Percentiles rank a stretch among this genome's conserved stretches.
Conservation (phyloP, 805 yeast genomes). For the Teunomyces cretensis region DNA sequence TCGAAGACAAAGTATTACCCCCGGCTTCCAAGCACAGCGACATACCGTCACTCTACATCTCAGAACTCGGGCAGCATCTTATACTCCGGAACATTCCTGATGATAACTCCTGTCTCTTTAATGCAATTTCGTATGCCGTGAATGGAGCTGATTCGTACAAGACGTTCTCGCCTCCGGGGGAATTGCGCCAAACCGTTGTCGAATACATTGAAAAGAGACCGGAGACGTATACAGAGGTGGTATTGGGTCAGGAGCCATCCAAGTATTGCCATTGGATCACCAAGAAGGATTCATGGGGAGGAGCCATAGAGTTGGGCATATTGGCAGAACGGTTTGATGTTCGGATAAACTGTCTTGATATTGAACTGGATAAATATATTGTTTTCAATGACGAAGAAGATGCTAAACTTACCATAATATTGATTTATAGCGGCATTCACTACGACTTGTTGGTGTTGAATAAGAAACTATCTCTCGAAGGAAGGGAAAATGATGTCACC, state of each 20-base stretch:
- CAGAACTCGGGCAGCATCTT: conserved; percentile 29
- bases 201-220: conserved; percentile 40
- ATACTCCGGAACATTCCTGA: conserved; percentile 64
- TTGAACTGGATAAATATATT: conserved; percentile 59
- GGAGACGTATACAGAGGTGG: conserved; percentile 50
- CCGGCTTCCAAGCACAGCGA: conserved; percentile 10
- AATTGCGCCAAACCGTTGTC: conserved; percentile 54
- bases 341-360: conserved; percentile 60
- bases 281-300: conserved; percentile 71
- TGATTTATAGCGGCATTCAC: conserved; percentile 71
- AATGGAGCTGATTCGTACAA: conserved; percentile 29
- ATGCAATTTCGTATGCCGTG: conserved; percentile 57
- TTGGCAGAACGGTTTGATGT: conserved; percentile 52
- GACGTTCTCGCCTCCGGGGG: conserved; percentile 43
- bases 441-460: conserved; percentile 54
- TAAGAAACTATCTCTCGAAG: conserved; percentile 12
- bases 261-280: conserved; percentile 64
- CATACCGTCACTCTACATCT: conserved; percentile 26
- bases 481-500: conserved; percentile 34
- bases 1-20: background rate
- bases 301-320: conserved; percentile 73
- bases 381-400: conserved; percentile 45
- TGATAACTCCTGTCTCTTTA: conserved; percentile 77
- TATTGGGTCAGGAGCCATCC: conserved; percentile 50
- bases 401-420: conserved; percentile 43